A percentile compares a stretch with the other conserved stretches of the same genome.
Evolutionary conservation across 2,329 filamentous ascomycete species (phyloP).

Genomic region (Ascochyta viciae-villosae): DNA sequence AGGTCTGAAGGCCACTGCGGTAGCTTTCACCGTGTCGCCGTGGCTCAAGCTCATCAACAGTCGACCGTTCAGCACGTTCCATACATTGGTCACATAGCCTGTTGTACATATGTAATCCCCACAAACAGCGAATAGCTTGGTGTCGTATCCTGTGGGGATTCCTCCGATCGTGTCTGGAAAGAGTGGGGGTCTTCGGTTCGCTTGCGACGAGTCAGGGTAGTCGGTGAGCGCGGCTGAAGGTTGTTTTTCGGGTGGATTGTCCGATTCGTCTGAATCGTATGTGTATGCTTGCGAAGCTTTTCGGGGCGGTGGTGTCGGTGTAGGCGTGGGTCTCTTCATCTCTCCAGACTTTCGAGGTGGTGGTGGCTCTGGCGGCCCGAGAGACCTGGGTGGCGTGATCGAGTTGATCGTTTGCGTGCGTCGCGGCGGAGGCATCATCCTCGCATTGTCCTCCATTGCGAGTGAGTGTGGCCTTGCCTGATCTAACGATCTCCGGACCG

Average conservation of each 20-base stretch:
- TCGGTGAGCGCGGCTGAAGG: slow-evolving; percentile 63
- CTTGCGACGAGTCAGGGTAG: slow-evolving; percentile 83
- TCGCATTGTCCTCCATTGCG: slow-evolving; percentile 35
- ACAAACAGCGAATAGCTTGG: slow-evolving; percentile 84
- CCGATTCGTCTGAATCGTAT: slow-evolving; percentile 60
- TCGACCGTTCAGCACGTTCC: slow-evolving; percentile 84
- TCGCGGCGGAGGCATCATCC: slow-evolving; percentile 45
- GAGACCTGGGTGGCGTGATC: slow-evolving; percentile 23
- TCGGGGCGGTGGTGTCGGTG: slow-evolving; percentile 17
- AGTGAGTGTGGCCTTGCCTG: slow-evolving; percentile 36
- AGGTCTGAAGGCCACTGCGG: slow-evolving; percentile 85
- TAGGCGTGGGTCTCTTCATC: slow-evolving; percentile 35
- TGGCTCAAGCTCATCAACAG: slow-evolving; percentile 81
- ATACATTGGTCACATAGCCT: slow-evolving; percentile 85
- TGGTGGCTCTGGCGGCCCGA: slow-evolving; percentile 44
- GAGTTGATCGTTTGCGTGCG: slow-evolving; percentile 42
- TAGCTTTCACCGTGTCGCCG: slow-evolving; percentile 82
- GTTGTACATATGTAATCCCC: slow-evolving; percentile 87
- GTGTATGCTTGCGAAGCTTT: slow-evolving; percentile 32
- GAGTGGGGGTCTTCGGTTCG: slow-evolving; percentile 82
- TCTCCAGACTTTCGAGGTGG: slow-evolving; percentile 46
- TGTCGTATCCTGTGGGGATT: slow-evolving; percentile 85
- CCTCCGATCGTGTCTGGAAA: slow-evolving; percentile 76
- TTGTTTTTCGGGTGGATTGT: slow-evolving; percentile 54
- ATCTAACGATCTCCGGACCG: slow-evolving; percentile 47